These are phyloP conservation scores for Beverwykella pulmonaria DNA, from an alignment of 495 filamentous ascomycete genomes.

Conservation along the genomic window DNA sequence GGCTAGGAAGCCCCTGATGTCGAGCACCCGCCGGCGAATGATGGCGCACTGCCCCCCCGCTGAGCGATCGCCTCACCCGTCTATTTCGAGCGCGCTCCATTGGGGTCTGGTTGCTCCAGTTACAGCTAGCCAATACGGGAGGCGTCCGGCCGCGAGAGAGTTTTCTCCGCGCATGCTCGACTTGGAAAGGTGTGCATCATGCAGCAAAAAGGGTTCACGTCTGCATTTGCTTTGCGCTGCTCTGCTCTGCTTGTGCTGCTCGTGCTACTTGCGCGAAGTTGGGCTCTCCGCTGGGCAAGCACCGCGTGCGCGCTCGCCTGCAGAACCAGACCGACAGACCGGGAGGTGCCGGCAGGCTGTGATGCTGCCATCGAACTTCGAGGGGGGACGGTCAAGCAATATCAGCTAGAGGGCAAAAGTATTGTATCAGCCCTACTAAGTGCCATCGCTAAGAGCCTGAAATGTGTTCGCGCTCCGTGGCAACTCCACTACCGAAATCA, in stretches of 20 bases:
- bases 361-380: too few species aligned
- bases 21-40: conserved; percentile 24
- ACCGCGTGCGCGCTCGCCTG: too few species aligned
- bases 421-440: too few species aligned
- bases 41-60: background rate
- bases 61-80: background rate
- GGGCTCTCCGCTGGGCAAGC: too few species aligned
- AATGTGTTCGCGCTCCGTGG: too few species aligned
- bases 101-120: conserved; percentile 26
- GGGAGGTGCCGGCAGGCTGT: too few species aligned
- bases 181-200: background rate
- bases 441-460: too few species aligned
- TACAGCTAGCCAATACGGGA: conserved; percentile 26
- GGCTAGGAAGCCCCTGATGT: conserved; percentile 18
- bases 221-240: too few species aligned
- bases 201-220: background rate
- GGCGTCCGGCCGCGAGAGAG: background rate
- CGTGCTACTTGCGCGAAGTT: background rate
- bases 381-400: too few species aligned
- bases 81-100: conserved; percentile 18
- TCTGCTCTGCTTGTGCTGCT: too few species aligned
- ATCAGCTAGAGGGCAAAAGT: too few species aligned
- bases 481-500: too few species aligned
- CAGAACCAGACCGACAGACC: background rate
- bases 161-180: background rate